Base-by-base conservation (phyloP, 208 protist genomes). In the Leishmania guyanensis region DNA sequence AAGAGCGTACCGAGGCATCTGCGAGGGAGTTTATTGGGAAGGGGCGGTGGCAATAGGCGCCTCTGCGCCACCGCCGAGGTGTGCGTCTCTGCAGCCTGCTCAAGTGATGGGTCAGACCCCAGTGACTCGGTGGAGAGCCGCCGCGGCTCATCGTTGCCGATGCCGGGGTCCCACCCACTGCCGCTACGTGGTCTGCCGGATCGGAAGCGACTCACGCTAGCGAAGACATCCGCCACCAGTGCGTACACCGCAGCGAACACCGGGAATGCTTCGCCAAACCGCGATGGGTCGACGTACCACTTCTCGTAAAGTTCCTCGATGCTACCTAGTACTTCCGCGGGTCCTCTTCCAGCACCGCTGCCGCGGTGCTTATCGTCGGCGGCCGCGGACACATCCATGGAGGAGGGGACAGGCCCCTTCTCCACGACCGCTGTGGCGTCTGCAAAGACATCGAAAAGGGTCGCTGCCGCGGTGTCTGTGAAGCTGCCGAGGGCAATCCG, bases 401-500 rank as follows among this genome's bases (percentile, higher is more conserved):
- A 26, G 65, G 29, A 46, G 65, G 65, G 29, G 65, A 10, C 65
- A 39, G 36, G 65, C 8, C 4, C 36, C 65, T 2, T 77, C 53
- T 12, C 36, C 36, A 78, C 60, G 26, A 87, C 80, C 2, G 77
- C 84, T 4, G 64, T 53, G 46, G 78, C 79, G 53, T 84, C 78
- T n/a, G 81, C 77, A 56, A 90, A 88, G 20, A 81, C 77, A n/a
- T 68, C 77, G 77, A 89, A 84, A 33, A 96, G 83, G 22, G 80
- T 86, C 36, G 83, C 48, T 4, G 84, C 82, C 20, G 88, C 83
- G 5, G 81, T 26, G 81, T 93, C 88, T 58, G 90, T 92, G 75
- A 96, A 88, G 77, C 84, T 91, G 78, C 93, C 93, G 39, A 88
- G 84, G 2, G 93, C 88, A 53, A 96, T 90, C 73, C 86, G 86